A percentile compares a stretch with the other conserved stretches of the same genome.
Evolutionary conservation across 108 stramenopile genomes (phyloP).

Genomic region (Cylindrotheca fusiformis): DNA sequence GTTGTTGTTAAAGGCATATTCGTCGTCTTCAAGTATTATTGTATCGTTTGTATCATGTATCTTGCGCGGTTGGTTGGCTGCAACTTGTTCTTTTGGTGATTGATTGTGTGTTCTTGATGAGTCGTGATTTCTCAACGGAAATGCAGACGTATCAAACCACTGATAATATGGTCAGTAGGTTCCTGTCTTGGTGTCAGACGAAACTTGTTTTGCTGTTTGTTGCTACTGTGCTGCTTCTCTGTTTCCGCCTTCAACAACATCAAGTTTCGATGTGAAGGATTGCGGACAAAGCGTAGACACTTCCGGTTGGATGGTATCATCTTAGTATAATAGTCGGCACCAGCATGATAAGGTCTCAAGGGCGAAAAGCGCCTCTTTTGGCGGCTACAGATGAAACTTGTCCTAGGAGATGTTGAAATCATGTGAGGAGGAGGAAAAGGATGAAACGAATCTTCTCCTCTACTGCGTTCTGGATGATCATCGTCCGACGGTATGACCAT

Average conservation of each 20-base stretch:
- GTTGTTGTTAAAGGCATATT: background rate
- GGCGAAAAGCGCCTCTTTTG: too few relatives aligned
- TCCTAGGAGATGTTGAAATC: too few relatives aligned
- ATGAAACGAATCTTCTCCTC: background rate
- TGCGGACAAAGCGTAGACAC: background rate
- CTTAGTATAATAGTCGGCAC: too few relatives aligned
- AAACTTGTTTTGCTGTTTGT: constrained; percentile 2
- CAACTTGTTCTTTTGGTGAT: too few relatives aligned
- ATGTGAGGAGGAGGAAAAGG: background rate
- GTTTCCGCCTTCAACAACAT: too few relatives aligned
- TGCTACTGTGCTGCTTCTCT: background rate
- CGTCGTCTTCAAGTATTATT: background rate
- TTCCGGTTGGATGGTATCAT: background rate
- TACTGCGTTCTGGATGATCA: background rate
- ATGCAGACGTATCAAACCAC: constrained; percentile 11
- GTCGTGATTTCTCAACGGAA: constrained; percentile 5
- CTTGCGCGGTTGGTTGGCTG: background rate
- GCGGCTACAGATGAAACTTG: too few relatives aligned
- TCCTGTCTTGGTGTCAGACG: constrained; percentile 6
- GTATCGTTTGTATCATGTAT: background rate
- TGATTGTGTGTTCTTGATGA: background rate
- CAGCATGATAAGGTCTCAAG: too few relatives aligned
- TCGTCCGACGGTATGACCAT: constrained; percentile 9
- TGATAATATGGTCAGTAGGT: constrained; percentile 9
- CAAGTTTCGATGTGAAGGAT: too few relatives aligned